A percentile compares a stretch with the other conserved stretches of the same genome.
Conservation (phyloP, 1,284 basidiomycete species). For the Malassezia equina region DNA sequence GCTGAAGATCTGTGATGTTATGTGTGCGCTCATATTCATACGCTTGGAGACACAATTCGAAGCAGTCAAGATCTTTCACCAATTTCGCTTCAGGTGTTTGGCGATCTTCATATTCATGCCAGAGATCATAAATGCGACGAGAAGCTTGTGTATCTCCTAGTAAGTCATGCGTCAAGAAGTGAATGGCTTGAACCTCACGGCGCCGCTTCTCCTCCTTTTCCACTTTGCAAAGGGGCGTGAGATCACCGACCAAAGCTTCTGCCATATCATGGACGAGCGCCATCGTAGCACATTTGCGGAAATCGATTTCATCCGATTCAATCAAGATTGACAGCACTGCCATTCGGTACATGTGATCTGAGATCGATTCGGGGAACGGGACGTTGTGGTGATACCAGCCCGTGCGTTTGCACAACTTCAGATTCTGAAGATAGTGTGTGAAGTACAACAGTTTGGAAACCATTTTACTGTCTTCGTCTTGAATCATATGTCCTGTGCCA, state of each 20-base stretch:
- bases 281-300: constrained; percentile 72
- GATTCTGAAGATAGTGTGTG: constrained; percentile 38
- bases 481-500: background rate
- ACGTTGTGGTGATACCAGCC: constrained; percentile 46
- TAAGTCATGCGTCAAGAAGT: constrained; percentile 64
- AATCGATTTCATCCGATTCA: constrained; percentile 53
- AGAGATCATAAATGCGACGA: constrained; percentile 65
- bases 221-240: constrained; percentile 78
- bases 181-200: constrained; percentile 80
- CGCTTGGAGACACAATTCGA: constrained; percentile 72
- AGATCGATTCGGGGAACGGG: constrained; percentile 58
- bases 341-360: constrained; percentile 98
- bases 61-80: constrained; percentile 89
- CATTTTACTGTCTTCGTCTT: background rate
- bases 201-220: constrained; percentile 67
- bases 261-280: constrained; percentile 87
- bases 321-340: constrained; percentile 75
- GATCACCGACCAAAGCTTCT: constrained; percentile 92
- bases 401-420: constrained; percentile 43
- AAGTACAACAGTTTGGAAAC: constrained; percentile 32
- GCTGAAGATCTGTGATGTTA: constrained; percentile 38
- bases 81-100: constrained; percentile 71
- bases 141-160: constrained; percentile 70
- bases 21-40: constrained; percentile 50
- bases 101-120: constrained; percentile 87